Evolutionary conservation across 2,329 filamentous ascomycete species (phyloP).

Genomic region (Nemania diffusa): DNA sequence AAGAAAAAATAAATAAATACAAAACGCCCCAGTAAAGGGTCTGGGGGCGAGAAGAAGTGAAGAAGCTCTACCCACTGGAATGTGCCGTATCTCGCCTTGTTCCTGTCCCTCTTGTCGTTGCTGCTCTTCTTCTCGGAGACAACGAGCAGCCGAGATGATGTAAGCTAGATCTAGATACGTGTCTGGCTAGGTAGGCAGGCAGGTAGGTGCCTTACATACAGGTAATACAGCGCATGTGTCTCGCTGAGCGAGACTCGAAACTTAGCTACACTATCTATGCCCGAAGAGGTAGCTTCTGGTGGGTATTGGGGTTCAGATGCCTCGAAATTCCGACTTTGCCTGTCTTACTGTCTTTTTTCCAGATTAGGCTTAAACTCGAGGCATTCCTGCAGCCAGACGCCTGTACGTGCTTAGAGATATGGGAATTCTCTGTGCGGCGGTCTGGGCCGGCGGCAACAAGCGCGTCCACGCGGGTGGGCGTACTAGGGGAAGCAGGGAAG

Average conservation of each 20-base stretch:
- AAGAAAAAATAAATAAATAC: not conserved
- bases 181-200: not conserved
- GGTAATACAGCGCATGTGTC: constrained; percentile 14
- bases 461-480: constrained; percentile 21
- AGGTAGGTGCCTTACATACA: constrained; percentile 20
- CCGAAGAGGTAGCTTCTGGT: constrained; percentile 15
- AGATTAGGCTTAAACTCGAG: constrained; percentile 33
- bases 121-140: constrained; percentile 2
- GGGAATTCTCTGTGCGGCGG: constrained; percentile 29
- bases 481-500: constrained; percentile 20
- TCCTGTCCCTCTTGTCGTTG: not conserved
- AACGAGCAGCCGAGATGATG: constrained; percentile 15
- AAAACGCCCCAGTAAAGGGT: constrained; percentile 12
- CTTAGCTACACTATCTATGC: constrained; percentile 16
- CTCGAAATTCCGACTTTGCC: constrained; percentile 31
- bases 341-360: constrained; percentile 30
- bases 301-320: constrained; percentile 15
- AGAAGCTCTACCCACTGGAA: constrained; percentile 13
- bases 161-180: constrained; percentile 7
- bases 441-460: constrained; percentile 34
- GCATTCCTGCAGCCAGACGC: constrained; percentile 27
- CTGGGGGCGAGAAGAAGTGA: not conserved
- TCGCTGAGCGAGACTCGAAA: constrained; percentile 31
- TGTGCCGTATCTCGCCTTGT: constrained; percentile 10
- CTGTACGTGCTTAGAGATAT: constrained; percentile 15